These are phyloP conservation scores for Quercus suber DNA, from an alignment of 306 rosid species.

Conservation along the genomic window DNA sequence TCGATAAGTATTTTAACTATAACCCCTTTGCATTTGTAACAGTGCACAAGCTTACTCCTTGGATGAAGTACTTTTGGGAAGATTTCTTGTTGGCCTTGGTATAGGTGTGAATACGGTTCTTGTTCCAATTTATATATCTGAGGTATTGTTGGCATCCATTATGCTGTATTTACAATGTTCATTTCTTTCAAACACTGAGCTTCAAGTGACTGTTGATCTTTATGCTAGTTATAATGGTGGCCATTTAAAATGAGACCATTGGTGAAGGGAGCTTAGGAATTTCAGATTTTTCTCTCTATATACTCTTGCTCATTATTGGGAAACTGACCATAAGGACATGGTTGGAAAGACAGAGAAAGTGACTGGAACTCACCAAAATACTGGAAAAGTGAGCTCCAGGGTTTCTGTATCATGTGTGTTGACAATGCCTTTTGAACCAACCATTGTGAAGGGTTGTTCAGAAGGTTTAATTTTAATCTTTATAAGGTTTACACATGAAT, in stretches of 20 bases:
- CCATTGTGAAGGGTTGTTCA: not conserved
- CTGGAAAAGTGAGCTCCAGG: not conserved
- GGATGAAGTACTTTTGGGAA: constrained; percentile 76
- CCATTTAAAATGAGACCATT: not conserved
- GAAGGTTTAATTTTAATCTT: not conserved
- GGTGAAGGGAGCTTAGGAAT: not conserved
- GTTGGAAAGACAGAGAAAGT: not conserved
- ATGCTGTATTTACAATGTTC: not conserved
- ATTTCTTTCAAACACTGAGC: not conserved
- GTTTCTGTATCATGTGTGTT: not conserved
- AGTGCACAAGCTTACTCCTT: constrained; percentile 81
- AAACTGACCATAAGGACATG: not conserved
- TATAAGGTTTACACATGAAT: not conserved
- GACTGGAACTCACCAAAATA: not conserved
- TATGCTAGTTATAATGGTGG: not conserved
- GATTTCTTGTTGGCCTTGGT: constrained; percentile 96
- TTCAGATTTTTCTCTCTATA: not conserved
- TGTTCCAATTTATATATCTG: constrained; percentile 82
- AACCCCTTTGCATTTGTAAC: constrained; percentile 30
- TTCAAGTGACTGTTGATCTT: not conserved
- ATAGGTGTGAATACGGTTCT: constrained; percentile 89
- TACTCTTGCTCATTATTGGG: not conserved
- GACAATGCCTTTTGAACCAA: not conserved
- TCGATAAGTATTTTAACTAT: constrained; percentile 10
- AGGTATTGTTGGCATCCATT: constrained; percentile 47